phyloP scores from a whole-genome alignment of 768 basidiomycete species.

The Lactarius pseudohatsudake region DNA sequence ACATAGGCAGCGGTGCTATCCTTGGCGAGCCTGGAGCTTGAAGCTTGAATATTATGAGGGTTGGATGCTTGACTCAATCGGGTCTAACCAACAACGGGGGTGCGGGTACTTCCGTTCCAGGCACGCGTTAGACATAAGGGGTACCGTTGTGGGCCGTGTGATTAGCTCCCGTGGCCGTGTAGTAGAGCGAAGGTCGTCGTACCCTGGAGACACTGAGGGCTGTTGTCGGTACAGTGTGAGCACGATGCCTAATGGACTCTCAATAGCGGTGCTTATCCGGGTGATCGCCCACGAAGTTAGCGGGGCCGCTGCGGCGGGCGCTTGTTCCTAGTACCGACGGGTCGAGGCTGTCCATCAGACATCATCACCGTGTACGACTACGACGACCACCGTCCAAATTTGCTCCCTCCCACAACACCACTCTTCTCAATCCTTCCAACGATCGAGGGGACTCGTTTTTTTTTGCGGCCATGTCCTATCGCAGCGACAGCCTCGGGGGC shows the following conservation, averaged over 20 bases:
- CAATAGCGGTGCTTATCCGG: not conserved
- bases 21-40: not conserved
- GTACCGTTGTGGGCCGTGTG: too few relatives aligned
- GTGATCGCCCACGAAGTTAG: not conserved
- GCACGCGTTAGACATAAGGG: not conserved
- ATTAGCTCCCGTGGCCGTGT: too few relatives aligned
- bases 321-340: not conserved
- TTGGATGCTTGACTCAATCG: not conserved
- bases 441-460: not conserved
- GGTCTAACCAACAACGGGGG: not conserved
- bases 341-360: conserved; percentile 7
- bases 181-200: not conserved
- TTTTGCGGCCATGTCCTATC: conserved; percentile 21
- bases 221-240: not conserved
- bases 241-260: not conserved
- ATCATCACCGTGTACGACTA: not conserved
- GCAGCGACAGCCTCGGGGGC: not conserved
- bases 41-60: too few relatives aligned
- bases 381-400: not conserved
- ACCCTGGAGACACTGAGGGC: not conserved
- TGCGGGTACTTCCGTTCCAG: not conserved
- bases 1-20: too few relatives aligned
- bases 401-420: not conserved
- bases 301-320: not conserved
- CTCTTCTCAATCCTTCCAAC: not conserved